Conservation (phyloP, 1,139 yeast genomes). For the Magnusiomyces suaveolens region DNA sequence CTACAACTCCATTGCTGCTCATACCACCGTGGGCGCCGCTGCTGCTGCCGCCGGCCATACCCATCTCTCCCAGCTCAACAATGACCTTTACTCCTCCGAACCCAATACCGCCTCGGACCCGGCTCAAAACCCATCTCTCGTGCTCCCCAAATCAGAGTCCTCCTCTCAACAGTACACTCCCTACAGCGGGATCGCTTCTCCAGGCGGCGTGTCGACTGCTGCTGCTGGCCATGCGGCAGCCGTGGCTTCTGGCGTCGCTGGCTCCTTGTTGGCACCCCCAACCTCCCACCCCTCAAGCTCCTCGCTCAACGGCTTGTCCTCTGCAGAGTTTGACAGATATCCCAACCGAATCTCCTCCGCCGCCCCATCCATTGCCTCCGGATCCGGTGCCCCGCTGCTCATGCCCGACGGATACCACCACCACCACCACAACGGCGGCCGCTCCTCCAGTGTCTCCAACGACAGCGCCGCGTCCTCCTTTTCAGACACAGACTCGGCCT, state of each 20-base stretch:
- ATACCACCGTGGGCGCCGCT: neutral
- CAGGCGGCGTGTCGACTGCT: slow-evolving; percentile 12
- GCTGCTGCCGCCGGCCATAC: slow-evolving; percentile 1
- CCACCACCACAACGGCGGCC: slow-evolving; percentile 7
- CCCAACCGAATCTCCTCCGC: slow-evolving; percentile 32
- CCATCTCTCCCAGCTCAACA: neutral
- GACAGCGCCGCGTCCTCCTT: slow-evolving; percentile 21
- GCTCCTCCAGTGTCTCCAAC: slow-evolving; percentile 9
- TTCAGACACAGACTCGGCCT: slow-evolving; percentile 25
- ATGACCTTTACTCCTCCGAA: neutral
- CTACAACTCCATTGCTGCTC: neutral
- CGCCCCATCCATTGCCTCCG: slow-evolving; percentile 24
- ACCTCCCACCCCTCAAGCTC: slow-evolving; percentile 11
- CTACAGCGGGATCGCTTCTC: slow-evolving; percentile 7
- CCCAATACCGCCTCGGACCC: neutral
- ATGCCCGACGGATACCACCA: slow-evolving; percentile 13
- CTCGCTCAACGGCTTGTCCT: slow-evolving; percentile 16
- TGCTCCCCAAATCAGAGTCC: neutral
- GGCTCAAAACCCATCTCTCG: neutral
- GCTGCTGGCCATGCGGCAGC: slow-evolving; percentile 8
- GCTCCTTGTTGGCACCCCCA: slow-evolving; percentile 7
- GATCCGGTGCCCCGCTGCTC: slow-evolving; percentile 18
- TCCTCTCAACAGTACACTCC: neutral
- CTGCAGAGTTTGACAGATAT: slow-evolving; percentile 33
- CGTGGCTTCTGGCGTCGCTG: slow-evolving; percentile 13